Conservation (phyloP, 495 filamentous ascomycete genomes). For the Podospora pseudocomata region DNA sequence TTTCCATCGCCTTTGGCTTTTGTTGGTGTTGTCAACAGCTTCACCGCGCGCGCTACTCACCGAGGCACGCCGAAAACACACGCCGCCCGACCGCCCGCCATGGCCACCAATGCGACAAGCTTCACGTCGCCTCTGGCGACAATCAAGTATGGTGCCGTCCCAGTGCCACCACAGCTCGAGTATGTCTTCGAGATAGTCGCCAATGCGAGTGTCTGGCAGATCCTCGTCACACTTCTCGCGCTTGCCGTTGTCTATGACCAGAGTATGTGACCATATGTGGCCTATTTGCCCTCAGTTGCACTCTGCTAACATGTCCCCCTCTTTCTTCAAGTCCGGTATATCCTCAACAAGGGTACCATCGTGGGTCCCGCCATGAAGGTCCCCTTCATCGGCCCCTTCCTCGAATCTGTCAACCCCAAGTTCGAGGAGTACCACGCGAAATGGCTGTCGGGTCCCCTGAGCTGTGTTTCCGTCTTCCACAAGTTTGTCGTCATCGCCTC, state of each 20-base stretch:
- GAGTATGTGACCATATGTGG: constrained; percentile 48
- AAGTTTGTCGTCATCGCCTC: constrained; percentile 98
- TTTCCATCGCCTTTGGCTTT: constrained; percentile 7
- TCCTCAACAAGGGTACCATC: constrained; percentile 81
- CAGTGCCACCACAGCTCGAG: constrained; percentile 43
- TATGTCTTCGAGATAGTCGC: constrained; percentile 42
- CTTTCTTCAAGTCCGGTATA: constrained; percentile 65
- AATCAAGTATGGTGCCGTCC: constrained; percentile 49
- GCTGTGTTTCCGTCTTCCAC: constrained; percentile 98
- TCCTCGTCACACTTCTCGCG: constrained; percentile 61
- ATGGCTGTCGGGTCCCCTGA: constrained; percentile 85
- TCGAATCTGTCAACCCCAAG: constrained; percentile 86
- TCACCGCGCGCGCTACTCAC: background rate
- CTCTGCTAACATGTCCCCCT: constrained; percentile 14
- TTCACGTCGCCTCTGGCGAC: constrained; percentile 75
- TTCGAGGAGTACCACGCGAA: constrained; percentile 88
- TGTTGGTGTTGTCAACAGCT: background rate
- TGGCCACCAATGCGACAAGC: constrained; percentile 64
- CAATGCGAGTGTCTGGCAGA: constrained; percentile 59
- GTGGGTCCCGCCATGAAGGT: constrained; percentile 78
- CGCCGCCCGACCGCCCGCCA: constrained; percentile 29
- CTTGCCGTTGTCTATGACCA: constrained; percentile 81
- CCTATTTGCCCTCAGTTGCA: background rate
- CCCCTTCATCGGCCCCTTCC: constrained; percentile 94
- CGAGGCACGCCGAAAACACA: background rate